Conservation (phyloP, 352 stramenopile species). For the Pythium brachiatum region DNA sequence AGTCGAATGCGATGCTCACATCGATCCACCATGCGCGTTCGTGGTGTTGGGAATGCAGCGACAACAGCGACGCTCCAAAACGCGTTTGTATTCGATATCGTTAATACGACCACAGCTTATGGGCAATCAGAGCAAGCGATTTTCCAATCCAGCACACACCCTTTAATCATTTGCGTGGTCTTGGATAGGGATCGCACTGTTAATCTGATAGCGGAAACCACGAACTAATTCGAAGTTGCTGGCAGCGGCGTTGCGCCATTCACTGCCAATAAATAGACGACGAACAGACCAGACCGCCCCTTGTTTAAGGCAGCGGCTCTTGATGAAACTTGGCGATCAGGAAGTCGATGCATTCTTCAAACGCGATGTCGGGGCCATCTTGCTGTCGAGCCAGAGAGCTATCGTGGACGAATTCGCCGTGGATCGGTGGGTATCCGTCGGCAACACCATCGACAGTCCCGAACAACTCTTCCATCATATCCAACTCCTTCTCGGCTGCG, state of each 20-base stretch:
- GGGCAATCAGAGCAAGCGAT: no score
- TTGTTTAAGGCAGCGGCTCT: slow-evolving; percentile 20
- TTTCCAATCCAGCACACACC: neutral
- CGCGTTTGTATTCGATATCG: no score
- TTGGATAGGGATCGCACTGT: neutral
- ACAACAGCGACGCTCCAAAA: no score
- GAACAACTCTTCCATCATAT: slow-evolving; percentile 46
- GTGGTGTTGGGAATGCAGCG: no score
- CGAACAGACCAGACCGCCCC: neutral
- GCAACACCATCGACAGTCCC: slow-evolving; percentile 5
- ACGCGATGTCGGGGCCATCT: slow-evolving; percentile 60
- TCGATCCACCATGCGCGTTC: no score
- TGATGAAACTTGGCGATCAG: slow-evolving; percentile 49
- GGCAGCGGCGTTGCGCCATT: neutral
- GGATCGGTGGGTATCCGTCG: slow-evolving; percentile 45
- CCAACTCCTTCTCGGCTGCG: slow-evolving; percentile 62
- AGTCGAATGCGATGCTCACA: no score
- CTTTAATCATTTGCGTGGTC: neutral
- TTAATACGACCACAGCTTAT: no score
- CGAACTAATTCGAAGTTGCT: neutral
- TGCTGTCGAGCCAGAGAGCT: slow-evolving; percentile 34
- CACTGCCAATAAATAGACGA: slow-evolving; percentile 35
- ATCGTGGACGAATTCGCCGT: slow-evolving; percentile 16
- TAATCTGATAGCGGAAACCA: no score
- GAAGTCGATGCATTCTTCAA: slow-evolving; percentile 82